These are phyloP conservation scores for Penicillium arizonense DNA, from an alignment of 495 filamentous ascomycete species.

Conservation along the genomic window DNA sequence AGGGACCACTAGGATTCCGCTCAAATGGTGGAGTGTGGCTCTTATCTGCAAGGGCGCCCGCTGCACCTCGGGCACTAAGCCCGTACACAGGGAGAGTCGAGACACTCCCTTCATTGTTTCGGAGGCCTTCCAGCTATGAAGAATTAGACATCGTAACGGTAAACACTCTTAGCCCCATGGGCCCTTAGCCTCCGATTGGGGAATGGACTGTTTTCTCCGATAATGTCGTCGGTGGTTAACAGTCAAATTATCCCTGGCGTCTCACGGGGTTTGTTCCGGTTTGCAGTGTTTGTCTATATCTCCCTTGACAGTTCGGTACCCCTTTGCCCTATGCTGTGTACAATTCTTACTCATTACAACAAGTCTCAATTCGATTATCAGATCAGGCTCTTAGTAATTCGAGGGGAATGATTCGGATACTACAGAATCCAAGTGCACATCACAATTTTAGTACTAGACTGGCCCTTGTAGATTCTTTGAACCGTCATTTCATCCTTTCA, in stretches of 20 bases:
- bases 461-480: not conserved
- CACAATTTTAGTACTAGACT: not conserved
- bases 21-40: slow-evolving; percentile 10
- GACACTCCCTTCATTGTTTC: slow-evolving; percentile 25
- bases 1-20: not conserved
- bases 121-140: slow-evolving; percentile 10
- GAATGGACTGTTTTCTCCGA: not conserved
- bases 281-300: not conserved
- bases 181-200: slow-evolving; percentile 1
- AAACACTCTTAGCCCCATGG: not conserved
- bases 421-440: slow-evolving; percentile 3
- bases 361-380: not conserved
- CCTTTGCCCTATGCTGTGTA: not conserved
- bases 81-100: slow-evolving; percentile 8
- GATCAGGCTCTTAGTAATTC: not conserved
- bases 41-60: slow-evolving; percentile 19
- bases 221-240: not conserved
- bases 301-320: not conserved
- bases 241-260: not conserved
- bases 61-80: slow-evolving; percentile 3
- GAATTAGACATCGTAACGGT: slow-evolving; percentile 17
- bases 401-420: not conserved
- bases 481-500: not conserved
- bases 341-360: not conserved
- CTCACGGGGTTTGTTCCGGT: not conserved